A percentile compares a stretch with the other conserved stretches of the same genome.
phyloP scores from a whole-genome alignment of 768 basidiomycete species.

The Roridomyces roridus region DNA sequence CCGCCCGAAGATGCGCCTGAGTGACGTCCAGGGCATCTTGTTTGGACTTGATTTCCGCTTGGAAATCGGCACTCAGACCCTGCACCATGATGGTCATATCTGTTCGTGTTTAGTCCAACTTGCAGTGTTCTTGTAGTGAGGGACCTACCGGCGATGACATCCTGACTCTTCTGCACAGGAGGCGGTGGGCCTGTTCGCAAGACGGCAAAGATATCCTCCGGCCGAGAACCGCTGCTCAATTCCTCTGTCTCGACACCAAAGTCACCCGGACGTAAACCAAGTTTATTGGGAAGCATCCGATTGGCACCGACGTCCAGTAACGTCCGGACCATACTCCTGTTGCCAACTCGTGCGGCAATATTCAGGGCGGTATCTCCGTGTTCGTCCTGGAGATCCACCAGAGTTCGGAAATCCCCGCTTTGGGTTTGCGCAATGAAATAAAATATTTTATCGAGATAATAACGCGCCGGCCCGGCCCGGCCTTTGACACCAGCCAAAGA shows the following conservation, averaged over 20 bases:
- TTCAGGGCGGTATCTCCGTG: conserved; percentile 97
- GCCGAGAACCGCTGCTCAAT: conserved; percentile 68
- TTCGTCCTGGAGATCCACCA: conserved; percentile 92
- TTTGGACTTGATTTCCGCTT: conserved; percentile 83
- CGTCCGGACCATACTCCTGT: conserved; percentile 83
- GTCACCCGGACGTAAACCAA: conserved; percentile 92
- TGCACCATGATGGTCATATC: conserved; percentile 90
- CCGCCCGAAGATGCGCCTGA: conserved; percentile 84
- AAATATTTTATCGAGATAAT: conserved; percentile 92
- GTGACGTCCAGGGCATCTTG: conserved; percentile 88
- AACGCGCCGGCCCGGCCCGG: conserved; percentile 80
- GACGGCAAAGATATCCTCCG: conserved; percentile 81
- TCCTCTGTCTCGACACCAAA: conserved; percentile 96
- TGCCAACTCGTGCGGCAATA: conserved; percentile 94
- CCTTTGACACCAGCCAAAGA: conserved; percentile 92
- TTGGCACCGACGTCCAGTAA: conserved; percentile 94
- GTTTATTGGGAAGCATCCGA: conserved; percentile 85
- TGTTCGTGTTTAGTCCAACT: conserved; percentile 34
- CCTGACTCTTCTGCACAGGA: conserved; percentile 88
- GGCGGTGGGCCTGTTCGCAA: conserved; percentile 75
- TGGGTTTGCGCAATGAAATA: conserved; percentile 84
- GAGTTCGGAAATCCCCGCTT: conserved; percentile 73
- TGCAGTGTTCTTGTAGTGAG: neutral
- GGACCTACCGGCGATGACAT: conserved; percentile 75
- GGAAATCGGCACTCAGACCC: conserved; percentile 77